A percentile compares a stretch with the other conserved stretches of the same genome.
Conservation (phyloP, 768 basidiomycete species). For the Rhodocollybia butyracea region DNA sequence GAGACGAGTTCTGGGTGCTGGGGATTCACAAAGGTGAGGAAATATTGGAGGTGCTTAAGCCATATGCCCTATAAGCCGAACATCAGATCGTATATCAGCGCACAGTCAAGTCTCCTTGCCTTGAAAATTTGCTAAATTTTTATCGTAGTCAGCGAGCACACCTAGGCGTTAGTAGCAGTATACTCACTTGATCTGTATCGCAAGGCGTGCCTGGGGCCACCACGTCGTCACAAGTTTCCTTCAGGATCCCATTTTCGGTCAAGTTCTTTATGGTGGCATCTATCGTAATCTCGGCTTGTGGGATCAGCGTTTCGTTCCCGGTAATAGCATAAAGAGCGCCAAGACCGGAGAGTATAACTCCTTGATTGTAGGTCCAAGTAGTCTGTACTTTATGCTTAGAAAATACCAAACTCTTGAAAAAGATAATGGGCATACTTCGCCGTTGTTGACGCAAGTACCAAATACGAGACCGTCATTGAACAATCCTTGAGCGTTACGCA, state of each 20-base stretch:
- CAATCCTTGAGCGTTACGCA: conserved; percentile 23
- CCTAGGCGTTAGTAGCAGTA: neutral
- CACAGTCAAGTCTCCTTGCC: conserved; percentile 17
- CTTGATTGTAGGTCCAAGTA: conserved; percentile 63
- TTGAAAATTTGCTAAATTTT: conserved; percentile 41
- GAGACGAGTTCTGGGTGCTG: conserved; percentile 27
- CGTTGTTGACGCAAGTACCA: conserved; percentile 19
- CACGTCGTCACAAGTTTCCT: conserved; percentile 51
- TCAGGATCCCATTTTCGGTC: conserved; percentile 38
- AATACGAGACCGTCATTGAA: conserved; percentile 21
- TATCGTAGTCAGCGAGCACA: neutral
- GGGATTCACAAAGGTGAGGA: conserved; percentile 36
- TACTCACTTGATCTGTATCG: conserved; percentile 40
- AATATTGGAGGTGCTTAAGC: conserved; percentile 49
- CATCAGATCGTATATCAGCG: too few species aligned
- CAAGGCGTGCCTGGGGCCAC: conserved; percentile 34
- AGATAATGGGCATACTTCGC: conserved; percentile 27
- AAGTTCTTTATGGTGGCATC: conserved; percentile 46
- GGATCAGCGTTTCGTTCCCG: conserved; percentile 33
- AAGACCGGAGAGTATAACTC: conserved; percentile 53
- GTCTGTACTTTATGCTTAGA: conserved; percentile 27
- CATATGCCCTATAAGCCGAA: conserved; percentile 38
- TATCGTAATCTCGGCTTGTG: conserved; percentile 49
- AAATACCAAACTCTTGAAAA: neutral
- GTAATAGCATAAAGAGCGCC: conserved; percentile 42